Percentiles rank a stretch among this genome's conserved stretches.
These are phyloP conservation scores for Iris pallida DNA, from an alignment of 116 monocot species.

Conservation along the genomic window DNA sequence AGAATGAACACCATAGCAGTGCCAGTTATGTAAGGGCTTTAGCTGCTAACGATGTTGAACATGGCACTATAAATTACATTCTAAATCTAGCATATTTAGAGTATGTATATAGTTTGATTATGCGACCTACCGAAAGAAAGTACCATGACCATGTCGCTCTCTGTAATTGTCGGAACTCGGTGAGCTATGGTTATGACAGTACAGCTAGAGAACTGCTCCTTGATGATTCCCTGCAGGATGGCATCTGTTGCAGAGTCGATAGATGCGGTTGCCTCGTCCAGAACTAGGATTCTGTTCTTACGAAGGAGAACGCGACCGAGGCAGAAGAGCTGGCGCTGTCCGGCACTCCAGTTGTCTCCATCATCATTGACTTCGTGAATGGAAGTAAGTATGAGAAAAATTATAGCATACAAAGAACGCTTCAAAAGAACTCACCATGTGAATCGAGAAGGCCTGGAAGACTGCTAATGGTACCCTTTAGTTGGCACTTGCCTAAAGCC, in stretches of 20 bases:
- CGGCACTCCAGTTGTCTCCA: conserved; percentile 65
- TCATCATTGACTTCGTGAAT: conserved; percentile 40
- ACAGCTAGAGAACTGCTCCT: conserved; percentile 45
- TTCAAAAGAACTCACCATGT: conserved; percentile 28
- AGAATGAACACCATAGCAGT: neutral
- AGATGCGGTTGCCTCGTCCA: conserved; percentile 72
- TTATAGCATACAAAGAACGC: neutral
- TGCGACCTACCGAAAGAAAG: conserved; percentile 51
- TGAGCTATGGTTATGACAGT: conserved; percentile 68
- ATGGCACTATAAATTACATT: too few species aligned
- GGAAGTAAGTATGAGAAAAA: neutral
- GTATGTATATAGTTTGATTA: too few species aligned
- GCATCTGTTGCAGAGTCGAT: conserved; percentile 64
- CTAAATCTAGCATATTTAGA: too few species aligned
- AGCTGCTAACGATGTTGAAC: too few species aligned
- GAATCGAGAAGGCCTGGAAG: conserved; percentile 57
- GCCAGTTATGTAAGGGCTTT: neutral
- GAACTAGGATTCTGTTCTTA: conserved; percentile 54
- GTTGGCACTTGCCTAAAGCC: conserved; percentile 57
- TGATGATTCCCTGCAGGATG: conserved; percentile 48
- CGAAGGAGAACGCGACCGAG: conserved; percentile 51
- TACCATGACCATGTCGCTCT: conserved; percentile 63
- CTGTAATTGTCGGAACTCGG: conserved; percentile 56
- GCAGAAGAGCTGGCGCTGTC: conserved; percentile 67
- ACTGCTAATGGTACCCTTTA: conserved; percentile 39